phyloP scores from a whole-genome alignment of 768 basidiomycete species.

The Ephemerocybe angulata region DNA sequence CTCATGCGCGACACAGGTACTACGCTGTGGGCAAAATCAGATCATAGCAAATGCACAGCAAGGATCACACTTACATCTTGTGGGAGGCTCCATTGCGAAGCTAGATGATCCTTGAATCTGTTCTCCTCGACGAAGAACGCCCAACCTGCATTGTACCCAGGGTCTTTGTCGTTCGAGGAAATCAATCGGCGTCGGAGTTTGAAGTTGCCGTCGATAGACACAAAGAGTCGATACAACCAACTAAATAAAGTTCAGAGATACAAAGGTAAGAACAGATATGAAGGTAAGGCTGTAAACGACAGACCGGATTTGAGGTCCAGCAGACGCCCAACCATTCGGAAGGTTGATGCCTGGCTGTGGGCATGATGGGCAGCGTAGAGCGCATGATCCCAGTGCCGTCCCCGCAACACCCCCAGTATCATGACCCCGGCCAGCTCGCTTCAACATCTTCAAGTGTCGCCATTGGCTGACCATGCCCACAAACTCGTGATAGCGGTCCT shows the following conservation, averaged over 20 bases:
- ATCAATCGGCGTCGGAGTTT: conserved; percentile 22
- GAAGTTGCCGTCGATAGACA: conserved; percentile 27
- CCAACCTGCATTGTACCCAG: conserved; percentile 20
- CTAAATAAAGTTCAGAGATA: conserved; percentile 7
- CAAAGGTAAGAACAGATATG: neutral
- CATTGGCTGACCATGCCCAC: conserved; percentile 21
- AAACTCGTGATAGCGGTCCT: conserved; percentile 28
- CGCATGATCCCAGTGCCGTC: conserved; percentile 22
- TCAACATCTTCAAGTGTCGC: conserved; percentile 20
- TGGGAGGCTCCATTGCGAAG: neutral
- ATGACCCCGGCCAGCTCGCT: conserved; percentile 24
- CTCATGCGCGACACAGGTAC: conserved; percentile 14
- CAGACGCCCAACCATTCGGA: conserved; percentile 17
- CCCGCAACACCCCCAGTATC: conserved; percentile 12
- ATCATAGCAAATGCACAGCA: neutral
- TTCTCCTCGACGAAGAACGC: conserved; percentile 12
- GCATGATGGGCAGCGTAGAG: conserved; percentile 29
- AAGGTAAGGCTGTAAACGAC: neutral
- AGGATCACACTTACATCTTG: neutral
- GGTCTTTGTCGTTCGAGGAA: conserved; percentile 17
- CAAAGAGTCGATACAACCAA: conserved; percentile 18
- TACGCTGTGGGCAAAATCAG: conserved; percentile 10
- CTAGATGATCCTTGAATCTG: neutral
- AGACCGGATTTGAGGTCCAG: conserved; percentile 11
- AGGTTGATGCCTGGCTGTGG: conserved; percentile 28